phyloP scores from a whole-genome alignment of 2,329 filamentous ascomycete species.

The Aspergillus sp. region DNA sequence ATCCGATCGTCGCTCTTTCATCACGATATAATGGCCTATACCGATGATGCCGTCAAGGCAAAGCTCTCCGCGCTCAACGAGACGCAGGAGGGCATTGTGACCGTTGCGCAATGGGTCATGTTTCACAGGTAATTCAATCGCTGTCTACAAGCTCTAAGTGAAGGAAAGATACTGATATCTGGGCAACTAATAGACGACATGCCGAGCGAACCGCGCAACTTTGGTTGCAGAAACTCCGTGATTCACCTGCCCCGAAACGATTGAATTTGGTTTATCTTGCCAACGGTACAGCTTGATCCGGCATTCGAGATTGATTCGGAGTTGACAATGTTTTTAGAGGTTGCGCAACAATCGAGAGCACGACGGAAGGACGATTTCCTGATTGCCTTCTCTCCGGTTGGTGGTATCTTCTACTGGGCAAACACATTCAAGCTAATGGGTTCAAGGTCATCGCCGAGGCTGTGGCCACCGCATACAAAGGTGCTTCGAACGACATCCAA shows the following conservation, averaged over 20 bases:
- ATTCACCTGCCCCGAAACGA: constrained; percentile 80
- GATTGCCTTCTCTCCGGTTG: constrained; percentile 77
- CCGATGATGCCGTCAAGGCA: constrained; percentile 89
- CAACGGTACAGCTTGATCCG: constrained; percentile 64
- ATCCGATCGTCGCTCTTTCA: background rate
- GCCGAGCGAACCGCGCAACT: constrained; percentile 88
- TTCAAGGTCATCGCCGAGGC: constrained; percentile 78
- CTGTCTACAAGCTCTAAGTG: constrained; percentile 12
- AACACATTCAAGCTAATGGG: constrained; percentile 21
- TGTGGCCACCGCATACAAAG: constrained; percentile 86
- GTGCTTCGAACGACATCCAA: constrained; percentile 80
- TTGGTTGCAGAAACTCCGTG: constrained; percentile 87
- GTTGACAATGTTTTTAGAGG: constrained; percentile 60
- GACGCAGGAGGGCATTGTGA: constrained; percentile 94
- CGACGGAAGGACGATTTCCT: constrained; percentile 91
- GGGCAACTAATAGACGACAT: constrained; percentile 66
- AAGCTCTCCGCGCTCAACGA: constrained; percentile 96
- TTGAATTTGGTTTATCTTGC: constrained; percentile 91
- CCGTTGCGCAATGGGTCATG: constrained; percentile 98
- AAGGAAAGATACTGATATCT: constrained; percentile 15
- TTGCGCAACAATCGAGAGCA: constrained; percentile 92
- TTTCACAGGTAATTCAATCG: constrained; percentile 75
- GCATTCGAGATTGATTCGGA: constrained; percentile 1
- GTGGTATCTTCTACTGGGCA: constrained; percentile 15
- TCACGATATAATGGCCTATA: constrained; percentile 75